Conservation (phyloP, 768 basidiomycete species). For the Leccinum incarnatum region DNA sequence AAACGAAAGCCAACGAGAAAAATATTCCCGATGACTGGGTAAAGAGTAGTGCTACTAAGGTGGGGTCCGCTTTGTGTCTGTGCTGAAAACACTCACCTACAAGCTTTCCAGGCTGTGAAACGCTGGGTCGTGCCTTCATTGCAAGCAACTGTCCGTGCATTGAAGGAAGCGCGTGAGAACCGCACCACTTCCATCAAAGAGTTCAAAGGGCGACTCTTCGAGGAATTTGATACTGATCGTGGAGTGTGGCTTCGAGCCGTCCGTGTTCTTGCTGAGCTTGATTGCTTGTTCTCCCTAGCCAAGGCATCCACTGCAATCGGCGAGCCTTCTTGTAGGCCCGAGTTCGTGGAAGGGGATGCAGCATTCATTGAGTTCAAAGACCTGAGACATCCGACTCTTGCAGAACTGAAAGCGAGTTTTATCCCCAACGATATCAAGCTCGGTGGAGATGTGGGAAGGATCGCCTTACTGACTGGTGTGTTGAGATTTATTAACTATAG, state of each 20-base stretch:
- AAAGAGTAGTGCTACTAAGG: conserved; percentile 80
- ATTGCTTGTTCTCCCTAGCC: conserved; percentile 90
- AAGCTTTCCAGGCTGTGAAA: conserved; percentile 50
- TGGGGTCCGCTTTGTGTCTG: conserved; percentile 21
- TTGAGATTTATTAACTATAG: conserved; percentile 6
- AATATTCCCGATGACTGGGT: conserved; percentile 82
- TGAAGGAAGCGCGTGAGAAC: conserved; percentile 94
- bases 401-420: conserved; percentile 70
- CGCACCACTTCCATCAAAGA: conserved; percentile 74
- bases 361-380: conserved; percentile 88
- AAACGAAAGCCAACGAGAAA: conserved; percentile 58
- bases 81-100: neutral
- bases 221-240: conserved; percentile 80
- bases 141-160: conserved; percentile 63
- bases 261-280: conserved; percentile 89
- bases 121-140: conserved; percentile 81
- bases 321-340: conserved; percentile 91
- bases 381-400: conserved; percentile 83
- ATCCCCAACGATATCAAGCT: conserved; percentile 92
- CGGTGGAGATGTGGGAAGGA: conserved; percentile 70
- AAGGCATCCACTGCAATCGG: conserved; percentile 88
- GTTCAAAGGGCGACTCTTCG: conserved; percentile 77
- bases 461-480: conserved; percentile 84
- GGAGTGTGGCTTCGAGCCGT: conserved; percentile 80
- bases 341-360: conserved; percentile 74